Conservation (phyloP, 1,284 basidiomycete species). For the Ustilago sp. region DNA sequence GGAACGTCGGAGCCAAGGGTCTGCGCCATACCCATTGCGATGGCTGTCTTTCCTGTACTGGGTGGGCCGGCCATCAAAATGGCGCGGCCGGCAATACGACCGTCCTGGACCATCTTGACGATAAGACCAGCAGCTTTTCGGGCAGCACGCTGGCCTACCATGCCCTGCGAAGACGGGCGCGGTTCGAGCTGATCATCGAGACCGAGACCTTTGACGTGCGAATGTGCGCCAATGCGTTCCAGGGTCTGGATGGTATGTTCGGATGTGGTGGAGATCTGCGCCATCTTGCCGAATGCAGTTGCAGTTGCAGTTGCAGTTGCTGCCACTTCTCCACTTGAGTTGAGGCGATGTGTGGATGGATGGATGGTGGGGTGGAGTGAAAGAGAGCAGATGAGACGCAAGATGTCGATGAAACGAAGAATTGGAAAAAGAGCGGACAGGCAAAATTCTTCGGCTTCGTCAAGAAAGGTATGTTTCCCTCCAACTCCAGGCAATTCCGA, state of each 20-base stretch:
- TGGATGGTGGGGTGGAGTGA: slow-evolving; percentile 6
- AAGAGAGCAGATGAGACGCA: neutral
- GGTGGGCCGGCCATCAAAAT: slow-evolving; percentile 97
- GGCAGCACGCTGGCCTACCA: slow-evolving; percentile 95
- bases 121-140: slow-evolving; percentile 97
- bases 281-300: slow-evolving; percentile 30
- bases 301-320: neutral
- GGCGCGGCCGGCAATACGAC: slow-evolving; percentile 90
- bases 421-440: slow-evolving; percentile 5
- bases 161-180: slow-evolving; percentile 84
- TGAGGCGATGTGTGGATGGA: slow-evolving; percentile 9
- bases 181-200: slow-evolving; percentile 91
- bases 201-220: slow-evolving; percentile 75
- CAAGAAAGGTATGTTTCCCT: no score
- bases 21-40: slow-evolving; percentile 96
- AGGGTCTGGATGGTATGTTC: slow-evolving; percentile 62
- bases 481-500: neutral
- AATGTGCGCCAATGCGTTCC: slow-evolving; percentile 68
- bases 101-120: slow-evolving; percentile 96
- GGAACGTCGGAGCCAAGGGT: slow-evolving; percentile 92
- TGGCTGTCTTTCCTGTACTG: slow-evolving; percentile 95
- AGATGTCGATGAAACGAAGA: slow-evolving; percentile 8
- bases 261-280: slow-evolving; percentile 61
- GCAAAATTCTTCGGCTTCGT: neutral
- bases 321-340: neutral